These are phyloP conservation scores for Cicer judaicum DNA, from an alignment of 306 rosid genomes.

Conservation along the genomic window DNA sequence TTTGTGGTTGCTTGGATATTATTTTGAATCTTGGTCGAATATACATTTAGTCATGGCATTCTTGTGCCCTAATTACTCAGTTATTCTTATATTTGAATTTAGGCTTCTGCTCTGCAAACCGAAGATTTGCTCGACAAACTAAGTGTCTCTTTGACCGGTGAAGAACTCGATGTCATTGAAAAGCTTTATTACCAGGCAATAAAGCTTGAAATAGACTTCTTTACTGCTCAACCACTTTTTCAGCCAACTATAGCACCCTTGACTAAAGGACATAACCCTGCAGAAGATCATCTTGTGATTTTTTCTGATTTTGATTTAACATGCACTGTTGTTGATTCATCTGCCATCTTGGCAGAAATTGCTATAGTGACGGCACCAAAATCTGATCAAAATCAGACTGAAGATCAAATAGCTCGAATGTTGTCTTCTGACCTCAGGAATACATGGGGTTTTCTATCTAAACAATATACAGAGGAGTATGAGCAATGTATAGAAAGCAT, in stretches of 20 bases:
- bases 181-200: slow-evolving; percentile 94
- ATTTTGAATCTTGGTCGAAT: slow-evolving; percentile 43
- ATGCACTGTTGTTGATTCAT: slow-evolving; percentile 91
- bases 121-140: slow-evolving; percentile 98
- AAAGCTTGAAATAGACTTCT: slow-evolving; percentile 92
- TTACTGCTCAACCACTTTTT: slow-evolving; percentile 73
- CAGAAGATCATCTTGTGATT: slow-evolving; percentile 64
- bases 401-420: slow-evolving; percentile 68
- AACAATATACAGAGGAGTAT: slow-evolving; percentile 88
- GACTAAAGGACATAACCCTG: slow-evolving; percentile 71
- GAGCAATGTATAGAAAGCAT: slow-evolving; percentile 90
- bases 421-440: slow-evolving; percentile 82
- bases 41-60: slow-evolving; percentile 51
- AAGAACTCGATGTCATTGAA: slow-evolving; percentile 94
- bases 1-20: slow-evolving; percentile 46
- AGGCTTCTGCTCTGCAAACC: slow-evolving; percentile 83
- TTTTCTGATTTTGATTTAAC: slow-evolving; percentile 99
- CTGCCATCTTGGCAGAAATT: slow-evolving; percentile 96
- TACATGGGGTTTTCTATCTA: slow-evolving; percentile 79
- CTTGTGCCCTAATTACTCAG: slow-evolving; percentile 50
- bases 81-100: slow-evolving; percentile 64
- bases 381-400: slow-evolving; percentile 76
- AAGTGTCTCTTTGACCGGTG: slow-evolving; percentile 94
- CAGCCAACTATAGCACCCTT: slow-evolving; percentile 91
- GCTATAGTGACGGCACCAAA: slow-evolving; percentile 89